These are phyloP conservation scores for Leptographium flavum DNA, from an alignment of 2,329 filamentous ascomycete genomes.

Conservation along the genomic window DNA sequence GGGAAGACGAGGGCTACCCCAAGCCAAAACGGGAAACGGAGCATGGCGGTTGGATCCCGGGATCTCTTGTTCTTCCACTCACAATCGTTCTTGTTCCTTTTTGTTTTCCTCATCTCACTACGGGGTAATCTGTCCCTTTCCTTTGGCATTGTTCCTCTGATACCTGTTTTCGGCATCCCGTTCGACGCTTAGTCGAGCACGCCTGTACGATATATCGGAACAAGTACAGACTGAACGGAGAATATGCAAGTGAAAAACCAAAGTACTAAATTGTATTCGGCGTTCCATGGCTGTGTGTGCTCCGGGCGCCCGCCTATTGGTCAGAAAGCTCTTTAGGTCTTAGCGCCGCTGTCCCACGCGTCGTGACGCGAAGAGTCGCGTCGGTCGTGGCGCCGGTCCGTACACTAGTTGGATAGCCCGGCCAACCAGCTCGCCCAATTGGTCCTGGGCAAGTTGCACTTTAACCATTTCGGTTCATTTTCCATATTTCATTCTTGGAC, in stretches of 20 bases:
- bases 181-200: too few species aligned
- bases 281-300: too few species aligned
- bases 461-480: not conserved
- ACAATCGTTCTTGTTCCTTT: not conserved
- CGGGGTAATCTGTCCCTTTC: not conserved
- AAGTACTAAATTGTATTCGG: too few species aligned
- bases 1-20: not conserved
- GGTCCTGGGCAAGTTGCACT: not conserved
- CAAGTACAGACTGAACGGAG: too few species aligned
- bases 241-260: too few species aligned
- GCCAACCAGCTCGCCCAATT: not conserved
- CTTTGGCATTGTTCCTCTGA: too few species aligned
- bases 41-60: not conserved
- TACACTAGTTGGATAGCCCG: not conserved
- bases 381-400: not conserved
- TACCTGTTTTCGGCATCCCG: too few species aligned
- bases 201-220: too few species aligned
- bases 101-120: not conserved
- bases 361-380: constrained; percentile 7
- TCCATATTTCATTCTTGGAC: not conserved
- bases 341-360: not conserved
- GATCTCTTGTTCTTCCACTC: not conserved
- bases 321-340: not conserved
- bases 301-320: not conserved
- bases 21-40: not conserved